These are phyloP conservation scores for Claviceps arundinis DNA, from an alignment of 2,329 filamentous ascomycete species.

Conservation along the genomic window DNA sequence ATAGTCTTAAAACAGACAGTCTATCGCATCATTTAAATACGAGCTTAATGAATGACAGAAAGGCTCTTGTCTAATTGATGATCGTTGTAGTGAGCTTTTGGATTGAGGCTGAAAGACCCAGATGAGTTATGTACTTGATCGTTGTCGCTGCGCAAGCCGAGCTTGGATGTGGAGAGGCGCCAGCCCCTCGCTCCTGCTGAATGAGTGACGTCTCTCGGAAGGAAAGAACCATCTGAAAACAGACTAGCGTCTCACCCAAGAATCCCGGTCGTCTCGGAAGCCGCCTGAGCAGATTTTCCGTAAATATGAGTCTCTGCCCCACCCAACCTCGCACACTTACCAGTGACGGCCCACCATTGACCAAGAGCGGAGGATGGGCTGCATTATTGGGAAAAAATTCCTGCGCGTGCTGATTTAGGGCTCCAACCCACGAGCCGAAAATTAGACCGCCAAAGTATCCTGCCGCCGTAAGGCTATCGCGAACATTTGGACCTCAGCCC, in stretches of 20 bases:
- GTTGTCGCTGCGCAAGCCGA: conserved; percentile 1
- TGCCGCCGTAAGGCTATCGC: conserved; percentile 5
- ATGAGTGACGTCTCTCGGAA: not conserved
- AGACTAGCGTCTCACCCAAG: not conserved
- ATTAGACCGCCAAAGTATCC: conserved; percentile 5
- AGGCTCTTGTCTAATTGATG: not conserved
- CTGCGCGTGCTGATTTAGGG: conserved; percentile 13
- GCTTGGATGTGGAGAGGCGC: not conserved
- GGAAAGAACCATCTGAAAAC: not conserved
- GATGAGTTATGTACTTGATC: not conserved
- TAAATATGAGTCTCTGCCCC: not conserved
- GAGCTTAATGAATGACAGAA: not conserved
- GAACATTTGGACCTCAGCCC: conserved; percentile 7
- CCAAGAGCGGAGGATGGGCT: not conserved
- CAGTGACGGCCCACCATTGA: not conserved
- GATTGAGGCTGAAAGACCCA: not conserved
- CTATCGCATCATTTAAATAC: not conserved
- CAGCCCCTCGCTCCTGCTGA: not conserved
- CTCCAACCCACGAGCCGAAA: conserved; percentile 18
- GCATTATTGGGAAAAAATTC: not conserved
- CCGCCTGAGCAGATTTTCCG: conserved; percentile 13
- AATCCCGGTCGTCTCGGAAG: conserved; percentile 3
- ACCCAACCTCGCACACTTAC: not conserved
- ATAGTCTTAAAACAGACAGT: not conserved
- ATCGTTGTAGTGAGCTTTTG: not conserved